These are phyloP conservation scores for Rhododendron simsii DNA, from an alignment of 148 eudicot species.

Conservation along the genomic window DNA sequence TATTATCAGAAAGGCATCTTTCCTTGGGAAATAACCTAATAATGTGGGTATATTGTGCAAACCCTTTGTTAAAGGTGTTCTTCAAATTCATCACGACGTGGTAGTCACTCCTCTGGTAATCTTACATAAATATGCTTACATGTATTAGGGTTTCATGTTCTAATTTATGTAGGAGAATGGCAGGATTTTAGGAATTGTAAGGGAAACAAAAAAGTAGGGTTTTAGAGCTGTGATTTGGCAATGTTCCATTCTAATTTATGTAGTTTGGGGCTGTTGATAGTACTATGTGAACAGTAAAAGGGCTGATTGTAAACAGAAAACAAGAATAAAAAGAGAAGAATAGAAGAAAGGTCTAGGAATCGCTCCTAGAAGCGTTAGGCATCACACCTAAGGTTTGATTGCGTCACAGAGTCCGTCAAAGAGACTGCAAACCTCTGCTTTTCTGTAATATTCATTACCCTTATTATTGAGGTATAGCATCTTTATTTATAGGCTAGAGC, in stretches of 20 bases:
- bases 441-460: not conserved
- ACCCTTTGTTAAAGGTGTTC: not conserved
- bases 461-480: not conserved
- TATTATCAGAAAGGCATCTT: not conserved
- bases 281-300: not conserved
- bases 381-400: not conserved
- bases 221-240: not conserved
- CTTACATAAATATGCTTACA: not conserved
- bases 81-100: not conserved
- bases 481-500: not conserved
- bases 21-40: not conserved
- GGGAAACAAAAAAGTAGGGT: not conserved
- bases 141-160: not conserved
- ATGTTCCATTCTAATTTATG: not conserved
- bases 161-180: not conserved
- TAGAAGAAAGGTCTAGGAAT: not conserved
- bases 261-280: not conserved
- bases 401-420: not conserved
- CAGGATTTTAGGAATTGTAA: not conserved
- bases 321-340: not conserved
- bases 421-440: not conserved
- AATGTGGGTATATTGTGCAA: not conserved
- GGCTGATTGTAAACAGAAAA: not conserved
- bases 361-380: not conserved
- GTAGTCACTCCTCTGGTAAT: not conserved